phyloP scores from a whole-genome alignment of 306 rosid genomes.

The Astragalus membranaceus region DNA sequence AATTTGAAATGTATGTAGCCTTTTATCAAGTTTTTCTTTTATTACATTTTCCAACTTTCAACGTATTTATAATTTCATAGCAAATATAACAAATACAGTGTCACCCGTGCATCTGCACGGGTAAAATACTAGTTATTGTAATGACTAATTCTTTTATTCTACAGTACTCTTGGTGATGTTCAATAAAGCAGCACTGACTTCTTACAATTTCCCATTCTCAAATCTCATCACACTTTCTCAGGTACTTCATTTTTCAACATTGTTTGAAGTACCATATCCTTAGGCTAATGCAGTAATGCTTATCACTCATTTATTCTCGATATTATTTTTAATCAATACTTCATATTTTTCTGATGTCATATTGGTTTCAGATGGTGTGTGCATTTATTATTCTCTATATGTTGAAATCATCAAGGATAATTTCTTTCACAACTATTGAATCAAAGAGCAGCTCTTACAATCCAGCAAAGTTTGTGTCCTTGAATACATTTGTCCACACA shows the following conservation, averaged over 20 bases:
- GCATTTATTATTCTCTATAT: constrained; percentile 48
- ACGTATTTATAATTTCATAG: no score
- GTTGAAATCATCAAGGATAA: constrained; percentile 39
- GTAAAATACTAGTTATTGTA: no score
- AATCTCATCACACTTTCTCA: constrained; percentile 61
- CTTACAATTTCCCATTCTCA: constrained; percentile 51
- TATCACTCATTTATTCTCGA: not conserved
- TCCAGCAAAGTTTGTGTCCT: constrained; percentile 36
- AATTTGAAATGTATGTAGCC: no score
- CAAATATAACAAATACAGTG: no score
- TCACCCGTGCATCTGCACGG: no score
- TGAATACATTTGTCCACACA: constrained; percentile 39
- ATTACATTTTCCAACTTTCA: no score
- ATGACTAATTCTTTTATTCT: constrained; percentile 4
- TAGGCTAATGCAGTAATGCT: not conserved
- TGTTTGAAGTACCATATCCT: not conserved
- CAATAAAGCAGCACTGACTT: constrained; percentile 75
- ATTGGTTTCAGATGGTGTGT: constrained; percentile 40
- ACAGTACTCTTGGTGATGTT: constrained; percentile 67
- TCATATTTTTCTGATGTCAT: not conserved
- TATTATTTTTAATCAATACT: no score
- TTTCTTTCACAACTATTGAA: constrained; percentile 52
- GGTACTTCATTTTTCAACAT: constrained; percentile 36
- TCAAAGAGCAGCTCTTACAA: constrained; percentile 29
- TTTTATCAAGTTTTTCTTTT: no score